Evolutionary conservation across 129 eudicot species (phyloP).

Genomic region (Flaveria bidentis): DNA sequence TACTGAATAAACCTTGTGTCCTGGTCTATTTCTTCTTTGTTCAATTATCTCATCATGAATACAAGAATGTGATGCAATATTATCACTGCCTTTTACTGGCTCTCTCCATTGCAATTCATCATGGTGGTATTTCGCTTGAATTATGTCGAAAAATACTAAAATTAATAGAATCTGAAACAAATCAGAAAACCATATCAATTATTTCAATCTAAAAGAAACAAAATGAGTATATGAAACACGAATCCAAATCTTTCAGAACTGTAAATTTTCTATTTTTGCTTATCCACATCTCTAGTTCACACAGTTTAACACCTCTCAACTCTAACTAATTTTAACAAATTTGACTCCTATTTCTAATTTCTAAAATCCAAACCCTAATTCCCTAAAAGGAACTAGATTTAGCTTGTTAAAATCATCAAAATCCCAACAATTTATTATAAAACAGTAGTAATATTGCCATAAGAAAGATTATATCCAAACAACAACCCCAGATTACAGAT

Average conservation of each 20-base stretch:
- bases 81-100: constrained; percentile 40
- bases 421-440: constrained; percentile 13
- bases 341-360: constrained; percentile 3
- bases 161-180: constrained; percentile 63
- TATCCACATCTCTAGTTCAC: constrained; percentile 10
- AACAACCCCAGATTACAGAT: constrained; percentile 4
- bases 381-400: constrained; percentile 21
- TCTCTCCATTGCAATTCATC: constrained; percentile 36
- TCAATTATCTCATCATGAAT: constrained; percentile 95
- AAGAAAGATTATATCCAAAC: not conserved
- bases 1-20: constrained; percentile 77
- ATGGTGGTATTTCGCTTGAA: constrained; percentile 49
- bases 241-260: not conserved
- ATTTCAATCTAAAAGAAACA: constrained; percentile 3
- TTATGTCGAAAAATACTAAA: constrained; percentile 45
- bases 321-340: constrained; percentile 2
- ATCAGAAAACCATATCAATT: constrained; percentile 3
- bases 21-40: constrained; percentile 75
- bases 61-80: constrained; percentile 75
- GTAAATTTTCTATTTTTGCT: constrained; percentile 13
- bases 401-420: constrained; percentile 27
- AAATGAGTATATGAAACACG: not conserved
- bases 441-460: not conserved
- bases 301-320: not conserved
- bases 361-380: constrained; percentile 23